Base-by-base conservation (phyloP, 495 filamentous ascomycete species). In the Aspergillus leporis region DNA sequence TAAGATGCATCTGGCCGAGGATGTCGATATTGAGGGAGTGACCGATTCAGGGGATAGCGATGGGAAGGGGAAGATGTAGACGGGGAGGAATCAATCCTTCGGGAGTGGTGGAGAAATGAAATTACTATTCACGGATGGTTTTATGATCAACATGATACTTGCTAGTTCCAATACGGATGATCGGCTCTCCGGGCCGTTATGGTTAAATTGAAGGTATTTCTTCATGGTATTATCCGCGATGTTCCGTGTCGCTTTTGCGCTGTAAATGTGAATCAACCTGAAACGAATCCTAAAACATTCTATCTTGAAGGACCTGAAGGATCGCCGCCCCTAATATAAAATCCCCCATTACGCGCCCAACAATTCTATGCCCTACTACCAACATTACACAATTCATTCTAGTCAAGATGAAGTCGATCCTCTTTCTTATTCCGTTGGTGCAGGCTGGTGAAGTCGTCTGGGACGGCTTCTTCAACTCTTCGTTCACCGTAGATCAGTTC, bases 391-490 rank as follows among this genome's bases (percentile, higher is more conserved):
- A 36, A 14, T 10, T 36, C 32, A 45, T 5, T 10, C 22, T 18
- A 6, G 0, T 28, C 36, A 61, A 54, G 12, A 70, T 68, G 68
- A 62, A 67, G 40, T 60, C 61, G 22, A 5, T 61, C 25, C 19
- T 55, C n/a, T 63, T 58, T 46, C 32, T 61, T 30, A 49, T 60
- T 34, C 58, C 61, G n/a, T 50, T 58, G 19, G 60, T 61, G 5
- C 55, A 61, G 18, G 67, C 67, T 3, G 70, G 70, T 3, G 63
- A 63, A 32, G 59, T 66, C 23, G 47, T 70, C 25, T 72, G 70
- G 70, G 63, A 58, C 49, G 70, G 67, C 34, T 40, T 70, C 22
- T 70, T 72, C 61, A 59, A 70, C 28, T 55, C 59, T 2, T 52
- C 59, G 4, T 61, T 51, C 21, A 66, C 61, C 18, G 61, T 63